Conservation (phyloP, 352 stramenopile genomes). For the Phytophthora kernoviae region DNA sequence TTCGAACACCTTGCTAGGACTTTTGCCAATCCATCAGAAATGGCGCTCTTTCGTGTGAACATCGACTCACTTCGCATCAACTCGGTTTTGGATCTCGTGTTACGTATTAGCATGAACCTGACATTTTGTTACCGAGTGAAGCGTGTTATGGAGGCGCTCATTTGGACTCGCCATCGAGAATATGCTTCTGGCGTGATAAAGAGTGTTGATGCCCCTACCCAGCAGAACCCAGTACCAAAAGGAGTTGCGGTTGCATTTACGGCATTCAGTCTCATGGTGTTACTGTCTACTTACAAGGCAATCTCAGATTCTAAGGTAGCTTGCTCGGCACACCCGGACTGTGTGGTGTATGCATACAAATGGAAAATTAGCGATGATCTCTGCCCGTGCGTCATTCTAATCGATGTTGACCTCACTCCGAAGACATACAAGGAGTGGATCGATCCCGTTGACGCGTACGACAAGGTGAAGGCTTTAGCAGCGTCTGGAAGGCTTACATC, state of each 20-base stretch:
- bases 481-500: constrained; percentile 19
- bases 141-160: constrained; percentile 19
- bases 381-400: constrained; percentile 31
- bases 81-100: constrained; percentile 20
- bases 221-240: constrained; percentile 23
- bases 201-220: background rate
- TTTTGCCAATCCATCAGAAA: constrained; percentile 22
- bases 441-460: constrained; percentile 15
- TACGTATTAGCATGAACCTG: constrained; percentile 35
- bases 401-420: constrained; percentile 25
- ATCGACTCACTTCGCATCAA: constrained; percentile 41
- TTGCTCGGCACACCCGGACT: constrained; percentile 22
- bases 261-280: constrained; percentile 10
- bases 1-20: constrained; percentile 34
- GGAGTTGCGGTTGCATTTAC: constrained; percentile 14
- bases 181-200: constrained; percentile 3
- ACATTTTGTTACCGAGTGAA: constrained; percentile 38
- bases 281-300: constrained; percentile 23
- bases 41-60: constrained; percentile 30
- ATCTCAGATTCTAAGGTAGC: constrained; percentile 5
- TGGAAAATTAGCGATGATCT: constrained; percentile 17
- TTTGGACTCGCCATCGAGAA: constrained; percentile 12
- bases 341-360: constrained; percentile 27
- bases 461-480: constrained; percentile 18
- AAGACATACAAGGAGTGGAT: constrained; percentile 33